Evolutionary conservation across 2,329 filamentous ascomycete genomes (phyloP), one percentile per base, ranked within the genome.

Genomic region (Verticillium nonalfalfae): DNA sequence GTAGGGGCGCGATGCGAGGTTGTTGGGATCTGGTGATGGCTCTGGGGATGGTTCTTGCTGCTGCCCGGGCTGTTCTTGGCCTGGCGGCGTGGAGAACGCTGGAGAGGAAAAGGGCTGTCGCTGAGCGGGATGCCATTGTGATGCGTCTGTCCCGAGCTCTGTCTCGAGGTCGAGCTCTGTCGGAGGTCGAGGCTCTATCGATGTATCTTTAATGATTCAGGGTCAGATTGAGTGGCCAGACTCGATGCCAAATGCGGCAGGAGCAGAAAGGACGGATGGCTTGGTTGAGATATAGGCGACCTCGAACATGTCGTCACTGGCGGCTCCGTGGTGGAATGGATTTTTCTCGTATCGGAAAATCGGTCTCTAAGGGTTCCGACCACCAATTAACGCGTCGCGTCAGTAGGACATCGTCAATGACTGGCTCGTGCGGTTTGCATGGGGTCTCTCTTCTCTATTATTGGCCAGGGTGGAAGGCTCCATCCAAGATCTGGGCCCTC

Each of bases 41-140:
- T 13, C 26, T 57, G 57, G 52, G 57, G 38, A 56, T 56, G 57
- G 56, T 61, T 57, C 39, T 55, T 57, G 18, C 59, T 39, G 33
- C 38, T 57, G 60, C 39, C 40, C 35, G 21, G 9, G 36, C 55
- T 7, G 38, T 61, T 57, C 36, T 39, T 34, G 34, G 59, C 54
- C 61, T 58, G 4, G 57, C 26, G n/a, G 54, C 15, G 14, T 61
- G 64, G 40, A 65, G 36, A 18, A 63, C 21, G 18, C 63, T 59
- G 35, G 63, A 39, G 40, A 65, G n/a, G 26, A 14, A 26, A 26
- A 26, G 60, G 7, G 59, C 38, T 38, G 57, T 33, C 4, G 54
- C 7, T 61, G 61, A 40, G 15, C 63, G 63, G 21, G 59, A 61
- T 7, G 64, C 61, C 64, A 65, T 65, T 36, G 3, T 59, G 55